phyloP scores from a whole-genome alignment of 2,329 filamentous ascomycete genomes.

The Hypoxylon sp. region DNA sequence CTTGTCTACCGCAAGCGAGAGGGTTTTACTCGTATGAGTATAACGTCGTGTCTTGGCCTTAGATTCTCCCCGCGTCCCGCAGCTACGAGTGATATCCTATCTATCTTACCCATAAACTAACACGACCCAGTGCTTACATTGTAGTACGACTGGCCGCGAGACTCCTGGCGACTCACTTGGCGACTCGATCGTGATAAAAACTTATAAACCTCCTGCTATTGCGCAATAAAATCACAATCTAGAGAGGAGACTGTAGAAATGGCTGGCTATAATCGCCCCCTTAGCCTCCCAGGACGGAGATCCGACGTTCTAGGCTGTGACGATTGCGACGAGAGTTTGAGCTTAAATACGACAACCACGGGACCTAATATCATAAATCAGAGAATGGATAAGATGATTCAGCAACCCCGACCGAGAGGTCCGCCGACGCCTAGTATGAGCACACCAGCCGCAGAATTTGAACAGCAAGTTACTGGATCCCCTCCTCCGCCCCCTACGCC shows the following conservation, averaged over 20 bases:
- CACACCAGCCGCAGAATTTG: slow-evolving; percentile 72
- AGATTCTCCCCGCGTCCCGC: neutral
- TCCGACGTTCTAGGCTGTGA: slow-evolving; percentile 64
- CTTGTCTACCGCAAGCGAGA: slow-evolving; percentile 8
- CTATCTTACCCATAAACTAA: slow-evolving; percentile 18
- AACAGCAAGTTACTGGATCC: slow-evolving; percentile 70
- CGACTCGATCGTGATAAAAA: slow-evolving; percentile 9
- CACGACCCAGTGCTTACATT: slow-evolving; percentile 6
- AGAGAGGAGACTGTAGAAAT: slow-evolving; percentile 46
- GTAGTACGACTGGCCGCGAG: slow-evolving; percentile 7
- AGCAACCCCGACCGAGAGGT: slow-evolving; percentile 64
- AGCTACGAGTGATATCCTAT: neutral
- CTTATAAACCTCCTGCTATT: slow-evolving; percentile 4
- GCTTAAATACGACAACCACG: slow-evolving; percentile 61
- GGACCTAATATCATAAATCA: slow-evolving; percentile 56
- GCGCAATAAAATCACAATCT: slow-evolving; percentile 28
- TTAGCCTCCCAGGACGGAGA: slow-evolving; percentile 72
- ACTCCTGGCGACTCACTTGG: slow-evolving; percentile 10
- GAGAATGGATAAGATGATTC: slow-evolving; percentile 66
- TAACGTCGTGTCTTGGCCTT: neutral
- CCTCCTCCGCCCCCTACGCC: slow-evolving; percentile 74
- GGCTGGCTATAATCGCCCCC: slow-evolving; percentile 61
- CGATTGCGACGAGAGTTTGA: slow-evolving; percentile 65
- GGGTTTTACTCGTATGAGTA: neutral
- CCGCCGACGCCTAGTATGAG: slow-evolving; percentile 76